Percentiles rank a stretch among this genome's conserved stretches.
phyloP scores from a whole-genome alignment of 2,329 filamentous ascomycete genomes.

The Ilyonectria destructans region DNA sequence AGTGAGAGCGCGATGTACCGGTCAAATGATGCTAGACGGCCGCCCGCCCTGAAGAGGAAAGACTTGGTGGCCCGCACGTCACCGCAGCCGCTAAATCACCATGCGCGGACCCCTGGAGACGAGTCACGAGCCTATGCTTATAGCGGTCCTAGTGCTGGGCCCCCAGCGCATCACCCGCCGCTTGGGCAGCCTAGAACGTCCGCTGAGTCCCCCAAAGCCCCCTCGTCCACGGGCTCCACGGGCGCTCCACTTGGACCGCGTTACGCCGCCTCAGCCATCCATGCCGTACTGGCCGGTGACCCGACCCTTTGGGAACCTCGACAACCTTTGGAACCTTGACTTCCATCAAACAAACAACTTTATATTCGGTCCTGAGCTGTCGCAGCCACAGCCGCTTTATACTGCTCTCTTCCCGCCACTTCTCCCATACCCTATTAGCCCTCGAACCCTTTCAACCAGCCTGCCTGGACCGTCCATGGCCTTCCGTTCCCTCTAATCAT shows the following conservation, averaged over 20 bases:
- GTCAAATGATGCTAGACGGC: conserved; percentile 47
- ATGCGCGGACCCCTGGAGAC: conserved; percentile 37
- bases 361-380: conserved; percentile 33
- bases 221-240: conserved; percentile 7
- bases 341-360: conserved; percentile 28
- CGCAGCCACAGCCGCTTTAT: conserved; percentile 19
- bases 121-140: conserved; percentile 44
- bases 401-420: conserved; percentile 4
- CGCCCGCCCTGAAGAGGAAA: conserved; percentile 17
- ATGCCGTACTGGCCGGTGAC: conserved; percentile 45
- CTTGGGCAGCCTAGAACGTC: conserved; percentile 7
- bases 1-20: conserved; percentile 38
- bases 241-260: conserved; percentile 33
- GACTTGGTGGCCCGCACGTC: conserved; percentile 34
- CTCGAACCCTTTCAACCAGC: conserved; percentile 10
- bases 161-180: conserved; percentile 32
- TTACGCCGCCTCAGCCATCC: conserved; percentile 48
- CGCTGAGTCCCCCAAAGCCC: conserved; percentile 6
- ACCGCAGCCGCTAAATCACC: conserved; percentile 17
- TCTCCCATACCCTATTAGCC: conserved; percentile 9
- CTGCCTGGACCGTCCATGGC: conserved; percentile 37
- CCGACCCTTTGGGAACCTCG: conserved; percentile 47
- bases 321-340: conserved; percentile 29
- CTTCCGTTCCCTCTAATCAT: conserved; percentile 50
- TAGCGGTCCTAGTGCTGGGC: conserved; percentile 39